Evolutionary conservation across 2,329 filamentous ascomycete species (phyloP).

Genomic region (Elsinoe batatas): DNA sequence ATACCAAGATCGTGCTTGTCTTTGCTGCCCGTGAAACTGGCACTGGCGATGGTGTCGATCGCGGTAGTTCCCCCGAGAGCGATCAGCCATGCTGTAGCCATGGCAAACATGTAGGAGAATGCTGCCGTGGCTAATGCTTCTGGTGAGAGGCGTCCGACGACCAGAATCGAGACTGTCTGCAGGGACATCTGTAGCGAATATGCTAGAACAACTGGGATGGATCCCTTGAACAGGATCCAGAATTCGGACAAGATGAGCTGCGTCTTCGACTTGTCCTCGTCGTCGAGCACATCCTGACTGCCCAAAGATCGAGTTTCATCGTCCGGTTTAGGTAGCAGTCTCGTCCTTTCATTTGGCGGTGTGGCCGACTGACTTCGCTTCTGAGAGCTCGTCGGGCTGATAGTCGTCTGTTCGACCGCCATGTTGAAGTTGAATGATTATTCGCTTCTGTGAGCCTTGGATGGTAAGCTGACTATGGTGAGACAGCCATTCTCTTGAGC

Average conservation of each 20-base stretch:
- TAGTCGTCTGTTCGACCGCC: not conserved
- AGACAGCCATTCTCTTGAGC: not conserved
- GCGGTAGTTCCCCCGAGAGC: conserved; percentile 78
- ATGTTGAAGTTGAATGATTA: not conserved
- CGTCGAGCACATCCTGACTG: conserved; percentile 32
- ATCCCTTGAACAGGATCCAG: conserved; percentile 56
- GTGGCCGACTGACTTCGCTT: conserved; percentile 12
- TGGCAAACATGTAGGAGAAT: conserved; percentile 90
- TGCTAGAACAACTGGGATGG: conserved; percentile 69
- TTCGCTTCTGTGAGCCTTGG: not conserved
- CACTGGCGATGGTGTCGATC: conserved; percentile 74
- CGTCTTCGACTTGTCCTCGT: conserved; percentile 22
- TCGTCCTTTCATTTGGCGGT: conserved; percentile 33
- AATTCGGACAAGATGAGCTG: conserved; percentile 48
- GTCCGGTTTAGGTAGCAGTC: conserved; percentile 33
- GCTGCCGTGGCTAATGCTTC: conserved; percentile 72
- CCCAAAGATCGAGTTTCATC: conserved; percentile 24
- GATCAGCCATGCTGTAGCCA: conserved; percentile 80
- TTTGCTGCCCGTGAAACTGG: conserved; percentile 69
- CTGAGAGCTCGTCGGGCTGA: not conserved
- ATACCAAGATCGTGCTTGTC: conserved; percentile 71
- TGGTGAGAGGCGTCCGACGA: conserved; percentile 69
- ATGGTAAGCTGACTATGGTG: not conserved
- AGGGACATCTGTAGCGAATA: conserved; percentile 80
- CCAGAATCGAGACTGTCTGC: conserved; percentile 71